Base-by-base conservation (phyloP, 306 rosid species). In the Prunus fruticosa region DNA sequence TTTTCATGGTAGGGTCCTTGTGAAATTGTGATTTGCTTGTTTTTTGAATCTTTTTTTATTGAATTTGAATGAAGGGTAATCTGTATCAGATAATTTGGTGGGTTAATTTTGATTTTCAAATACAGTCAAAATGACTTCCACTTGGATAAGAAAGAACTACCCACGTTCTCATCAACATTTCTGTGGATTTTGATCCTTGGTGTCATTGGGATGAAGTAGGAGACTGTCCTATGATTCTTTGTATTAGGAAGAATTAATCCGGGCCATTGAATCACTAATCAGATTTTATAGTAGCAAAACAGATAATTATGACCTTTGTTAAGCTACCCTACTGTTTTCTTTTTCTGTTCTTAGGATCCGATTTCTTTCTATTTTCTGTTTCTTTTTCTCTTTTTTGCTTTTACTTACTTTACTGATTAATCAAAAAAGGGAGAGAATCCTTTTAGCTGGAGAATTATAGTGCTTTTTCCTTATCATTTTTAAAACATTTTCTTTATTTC, bases 101-200 rank as follows among this genome's bases (percentile, higher is more conserved):
- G 54, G 60, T 75, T 71, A 15, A 25, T 49, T 81, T 79, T 50
- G 52, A 13, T 51, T 71, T 64, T 76, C 57, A 70, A 81, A 71
- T 6, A 62, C 20, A 23, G 47, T 71, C 69, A 43, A 56, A 60
- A 69, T 73, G 28, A 64, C 79, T 82, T 45, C 53, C 23, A 32
- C 61, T 38, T 72, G 83, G 74, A 84, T 45, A 67, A 47, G 53
- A 80, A 78, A 47, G 60, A 80, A 78, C 15, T n/a, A 22, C 68
- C 80, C 83, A 71, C 72, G 76, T 52, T 80, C 69, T 54, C 3
- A 13, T 47, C 1, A 28, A 41, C 10, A 18, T 18, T 6, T 20
- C 27, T 68, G 23, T 41, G 62, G 41, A 8, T 9, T 45, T 61
- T 41, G 18, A 58, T 66, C 47, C 47, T 43, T 25, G 46, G 8